Evolutionary conservation across 2,329 filamentous ascomycete species (phyloP), one percentile per base, ranked within the genome.

Genomic region (Aureobasidium sp.): DNA sequence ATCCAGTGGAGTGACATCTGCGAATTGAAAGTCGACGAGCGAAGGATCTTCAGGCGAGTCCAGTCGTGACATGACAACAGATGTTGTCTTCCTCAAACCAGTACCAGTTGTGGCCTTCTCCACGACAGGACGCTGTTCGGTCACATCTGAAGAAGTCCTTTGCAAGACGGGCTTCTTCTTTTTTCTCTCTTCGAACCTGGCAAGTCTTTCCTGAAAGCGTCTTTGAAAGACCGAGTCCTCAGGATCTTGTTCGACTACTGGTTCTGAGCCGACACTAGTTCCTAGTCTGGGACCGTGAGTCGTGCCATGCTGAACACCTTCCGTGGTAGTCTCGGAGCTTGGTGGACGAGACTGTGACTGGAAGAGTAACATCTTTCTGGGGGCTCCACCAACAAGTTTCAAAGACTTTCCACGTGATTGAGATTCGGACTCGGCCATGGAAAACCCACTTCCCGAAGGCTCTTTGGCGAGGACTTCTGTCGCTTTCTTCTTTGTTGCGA

Each of bases 321-420:
- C 45, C 1, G 27, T 45, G 16, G 3, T n/a, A 21, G 4, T 5
- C n/a, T 44, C 53, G 7, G 36, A 36, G 41, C 42, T 57, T 25
- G 60, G n/a, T 25, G 47, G 34, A 15, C 63, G 61, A 6, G 63
- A 42, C 21, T 72, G 65, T n/a, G 73, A 67, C 58, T 78, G 75
- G 60, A 76, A 79, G 0, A 79, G 64, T 13, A 80, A 66, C 62
- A 71, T 77, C 39, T 74, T 76, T 62, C 75, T 73, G 16, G 72
- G 74, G 8, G 70, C 69, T n/a, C 71, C 73, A 5, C 68, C 67
- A 13, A 74, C 69, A 9, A 79, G 66, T 1, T 74, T 74, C 34
- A 79, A 62, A 3, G 72, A 76, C 67, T 72, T 49, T 65, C 70
- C 54, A 59, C 50, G 47, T 44, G 57, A 15, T 16, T 57, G 39